Conservation (phyloP, 2,329 filamentous ascomycete genomes). For the Exophiala sp. region DNA sequence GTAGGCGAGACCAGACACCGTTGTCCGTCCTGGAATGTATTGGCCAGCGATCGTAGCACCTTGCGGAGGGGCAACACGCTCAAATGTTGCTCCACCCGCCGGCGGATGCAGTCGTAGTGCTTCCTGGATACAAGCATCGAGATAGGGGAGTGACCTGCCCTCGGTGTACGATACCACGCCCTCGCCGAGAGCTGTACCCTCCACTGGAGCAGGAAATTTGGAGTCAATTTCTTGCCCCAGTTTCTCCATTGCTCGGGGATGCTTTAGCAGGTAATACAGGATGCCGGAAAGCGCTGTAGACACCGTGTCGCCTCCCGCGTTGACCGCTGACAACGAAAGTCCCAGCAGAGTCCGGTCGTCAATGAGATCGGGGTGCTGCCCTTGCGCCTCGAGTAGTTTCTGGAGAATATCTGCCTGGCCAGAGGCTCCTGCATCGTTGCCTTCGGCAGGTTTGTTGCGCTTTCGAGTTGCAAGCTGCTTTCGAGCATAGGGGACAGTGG, state of each 20-base stretch:
- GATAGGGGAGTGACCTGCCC: conserved; percentile 31
- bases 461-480: conserved; percentile 57
- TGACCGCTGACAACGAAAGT: conserved; percentile 28
- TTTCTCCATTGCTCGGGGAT: conserved; percentile 42
- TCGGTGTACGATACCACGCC: conserved; percentile 30
- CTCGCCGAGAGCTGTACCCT: not conserved
- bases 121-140: conserved; percentile 36
- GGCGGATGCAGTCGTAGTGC: conserved; percentile 36
- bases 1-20: conserved; percentile 34
- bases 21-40: conserved; percentile 29
- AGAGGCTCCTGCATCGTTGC: too few relatives aligned
- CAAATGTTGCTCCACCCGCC: conserved; percentile 33
- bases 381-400: conserved; percentile 22
- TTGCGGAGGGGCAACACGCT: conserved; percentile 33
- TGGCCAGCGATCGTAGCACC: conserved; percentile 32
- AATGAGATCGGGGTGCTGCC: conserved; percentile 15
- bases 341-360: conserved; percentile 16
- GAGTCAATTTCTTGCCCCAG: conserved; percentile 29
- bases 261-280: conserved; percentile 71
- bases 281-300: conserved; percentile 68
- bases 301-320: conserved; percentile 72
- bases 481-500: conserved; percentile 57
- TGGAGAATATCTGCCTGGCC: conserved; percentile 13
- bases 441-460: conserved; percentile 15
- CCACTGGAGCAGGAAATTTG: conserved; percentile 26